Base-by-base conservation (phyloP, 441 rosid species). In the Oxalis stricta region DNA sequence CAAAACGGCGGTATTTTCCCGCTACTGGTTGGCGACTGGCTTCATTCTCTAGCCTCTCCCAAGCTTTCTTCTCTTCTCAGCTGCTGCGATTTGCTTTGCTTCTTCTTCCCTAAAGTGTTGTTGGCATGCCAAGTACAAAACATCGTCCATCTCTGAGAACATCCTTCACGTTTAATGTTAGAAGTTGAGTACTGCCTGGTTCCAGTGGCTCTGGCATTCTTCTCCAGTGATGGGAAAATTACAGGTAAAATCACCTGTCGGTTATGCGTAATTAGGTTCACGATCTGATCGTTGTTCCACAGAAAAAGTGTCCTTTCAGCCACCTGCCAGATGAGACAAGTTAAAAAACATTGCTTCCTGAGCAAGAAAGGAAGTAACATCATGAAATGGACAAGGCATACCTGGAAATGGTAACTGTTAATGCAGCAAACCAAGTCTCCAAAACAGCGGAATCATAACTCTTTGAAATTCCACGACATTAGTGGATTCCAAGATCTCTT, bases 241-340 rank as follows among this genome's bases (percentile, higher is more conserved):
- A 81, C 53, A 11, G 89, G 95, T 48, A 87, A 35, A 38, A 87
- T 58, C 50, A 68, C 77, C 50, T 65, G 77, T 59, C 84, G 61
- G 56, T 76, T 76, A 22, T 75, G 89, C n/a, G 69, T 75, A 30
- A 79, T 70, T 62, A 84, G 60, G 68, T 73, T 72, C 20, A 81
- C 75, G 5, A 84, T 71, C 58, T 87, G 97, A 64, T 81, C 97
- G 1, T 87, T 87, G 79, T 81, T 87, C 97, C 95, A 87, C 46
- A 84, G 59, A 66, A 87, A 77, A 13, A 87, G 68, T 41, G 95
- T 78, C 59, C 95, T 77, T 71, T 88, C 97, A 14, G 97, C 86
- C 32, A 87, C 95, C 97, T 87, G 97, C 86, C 32, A 87, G 93
- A 94, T 87, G 76, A 56, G 52, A 60, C 24, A 41, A 38, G 12